phyloP scores from a whole-genome alignment of 1,284 basidiomycete genomes.

The Pseudozyma tsukubaensis region DNA sequence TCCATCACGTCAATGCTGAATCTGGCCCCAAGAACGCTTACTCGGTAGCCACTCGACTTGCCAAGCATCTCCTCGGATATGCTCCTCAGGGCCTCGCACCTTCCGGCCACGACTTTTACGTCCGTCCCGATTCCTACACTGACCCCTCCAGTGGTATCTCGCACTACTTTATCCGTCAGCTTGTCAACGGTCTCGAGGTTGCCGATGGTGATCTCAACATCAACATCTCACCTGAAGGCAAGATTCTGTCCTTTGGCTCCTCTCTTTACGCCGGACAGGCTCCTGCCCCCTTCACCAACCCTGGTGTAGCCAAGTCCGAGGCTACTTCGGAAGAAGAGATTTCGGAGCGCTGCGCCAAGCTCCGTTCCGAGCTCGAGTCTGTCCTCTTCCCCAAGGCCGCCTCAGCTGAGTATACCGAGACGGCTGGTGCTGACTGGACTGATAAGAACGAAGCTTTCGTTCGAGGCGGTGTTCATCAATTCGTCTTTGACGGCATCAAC shows the following conservation, averaged over 20 bases:
- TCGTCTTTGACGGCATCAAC: slow-evolving; percentile 46
- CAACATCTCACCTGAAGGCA: slow-evolving; percentile 49
- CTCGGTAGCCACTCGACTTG: slow-evolving; percentile 44
- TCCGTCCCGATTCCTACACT: slow-evolving; percentile 59
- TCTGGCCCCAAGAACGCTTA: slow-evolving; percentile 41
- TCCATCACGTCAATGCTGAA: slow-evolving; percentile 48
- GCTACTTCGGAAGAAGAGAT: slow-evolving; percentile 19
- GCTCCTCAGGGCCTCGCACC: slow-evolving; percentile 32
- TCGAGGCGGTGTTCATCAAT: slow-evolving; percentile 42
- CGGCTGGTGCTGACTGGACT: slow-evolving; percentile 14
- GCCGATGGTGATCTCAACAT: slow-evolving; percentile 59
- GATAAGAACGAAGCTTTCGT: slow-evolving; percentile 36
- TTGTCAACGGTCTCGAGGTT: slow-evolving; percentile 56
- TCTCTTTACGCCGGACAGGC: slow-evolving; percentile 53
- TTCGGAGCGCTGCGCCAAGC: slow-evolving; percentile 38
- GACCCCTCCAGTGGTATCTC: slow-evolving; percentile 52
- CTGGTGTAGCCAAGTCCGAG: slow-evolving; percentile 21
- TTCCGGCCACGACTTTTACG: slow-evolving; percentile 51
- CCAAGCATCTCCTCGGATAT: slow-evolving; percentile 46
- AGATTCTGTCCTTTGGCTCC: slow-evolving; percentile 56
- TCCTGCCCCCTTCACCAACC: slow-evolving; percentile 52
- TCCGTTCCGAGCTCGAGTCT: slow-evolving; percentile 41
- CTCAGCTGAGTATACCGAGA: slow-evolving; percentile 32
- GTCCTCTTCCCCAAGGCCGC: slow-evolving; percentile 28
- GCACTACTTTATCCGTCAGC: slow-evolving; percentile 57